A percentile compares a stretch with the other conserved stretches of the same genome.
Evolutionary conservation across 2,329 filamentous ascomycete genomes (phyloP).

Genomic region (Penicillium sp.): DNA sequence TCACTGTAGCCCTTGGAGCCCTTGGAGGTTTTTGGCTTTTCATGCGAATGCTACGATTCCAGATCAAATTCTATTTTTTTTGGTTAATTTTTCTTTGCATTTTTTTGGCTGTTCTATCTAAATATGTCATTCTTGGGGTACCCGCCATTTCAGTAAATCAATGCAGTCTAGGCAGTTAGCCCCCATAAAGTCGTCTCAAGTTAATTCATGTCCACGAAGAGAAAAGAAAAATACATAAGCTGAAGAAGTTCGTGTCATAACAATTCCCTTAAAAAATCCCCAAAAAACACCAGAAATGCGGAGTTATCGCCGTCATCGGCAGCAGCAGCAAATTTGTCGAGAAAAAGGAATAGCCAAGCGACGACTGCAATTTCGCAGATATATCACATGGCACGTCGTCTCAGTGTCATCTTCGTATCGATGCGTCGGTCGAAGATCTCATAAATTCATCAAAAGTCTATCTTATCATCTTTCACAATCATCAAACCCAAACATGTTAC

Average conservation of each 20-base stretch:
- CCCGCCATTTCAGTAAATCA: constrained; percentile 5
- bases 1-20: no score
- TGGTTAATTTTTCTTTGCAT: constrained; percentile 4
- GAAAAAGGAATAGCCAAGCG: background rate
- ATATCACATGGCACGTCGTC: constrained; percentile 3
- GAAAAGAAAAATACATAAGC: constrained; percentile 12
- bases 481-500: no score
- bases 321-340: background rate
- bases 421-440: constrained; percentile 7
- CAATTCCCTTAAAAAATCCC: background rate
- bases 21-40: background rate
- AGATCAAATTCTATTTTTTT: constrained; percentile 2
- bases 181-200: constrained; percentile 8
- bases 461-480: background rate
- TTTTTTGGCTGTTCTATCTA: constrained; percentile 11
- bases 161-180: constrained; percentile 21
- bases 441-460: constrained; percentile 9
- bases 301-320: background rate
- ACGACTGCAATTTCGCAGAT: background rate
- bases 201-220: constrained; percentile 13
- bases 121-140: constrained; percentile 8
- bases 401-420: constrained; percentile 15
- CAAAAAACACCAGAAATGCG: constrained; percentile 5
- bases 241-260: constrained; percentile 2
- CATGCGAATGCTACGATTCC: background rate